Conservation (phyloP, 768 basidiomycete species). For the Phylloporus sp. region DNA sequence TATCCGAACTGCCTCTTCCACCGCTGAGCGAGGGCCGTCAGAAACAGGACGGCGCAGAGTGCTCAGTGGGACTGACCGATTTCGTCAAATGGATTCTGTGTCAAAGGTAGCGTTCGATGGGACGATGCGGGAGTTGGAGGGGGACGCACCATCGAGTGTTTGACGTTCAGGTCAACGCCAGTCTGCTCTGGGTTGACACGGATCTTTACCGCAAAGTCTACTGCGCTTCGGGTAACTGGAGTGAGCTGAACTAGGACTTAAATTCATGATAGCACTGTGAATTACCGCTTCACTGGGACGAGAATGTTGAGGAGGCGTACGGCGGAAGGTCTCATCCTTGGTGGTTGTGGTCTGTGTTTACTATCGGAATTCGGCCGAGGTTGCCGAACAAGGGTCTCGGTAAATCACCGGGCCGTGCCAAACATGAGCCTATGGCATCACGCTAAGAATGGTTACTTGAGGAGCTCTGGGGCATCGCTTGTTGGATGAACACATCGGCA, state of each 20-base stretch:
- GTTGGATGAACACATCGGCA: constrained; percentile 67
- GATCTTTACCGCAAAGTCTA: constrained; percentile 99
- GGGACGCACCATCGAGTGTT: constrained; percentile 91
- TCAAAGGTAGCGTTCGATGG: not conserved
- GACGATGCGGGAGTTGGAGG: not conserved
- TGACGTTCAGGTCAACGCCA: constrained; percentile 94
- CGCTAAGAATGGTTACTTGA: no score
- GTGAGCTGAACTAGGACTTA: not conserved
- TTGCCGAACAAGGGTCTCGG: not conserved
- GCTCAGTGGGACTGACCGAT: constrained; percentile 58
- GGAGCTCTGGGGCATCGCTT: no score
- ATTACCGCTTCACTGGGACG: constrained; percentile 87
- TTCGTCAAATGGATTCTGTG: constrained; percentile 96
- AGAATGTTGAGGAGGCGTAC: constrained; percentile 79
- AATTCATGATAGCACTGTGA: not conserved
- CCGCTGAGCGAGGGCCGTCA: constrained; percentile 48
- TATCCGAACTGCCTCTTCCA: constrained; percentile 96
- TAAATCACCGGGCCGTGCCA: no score
- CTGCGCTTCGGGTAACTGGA: constrained; percentile 48
- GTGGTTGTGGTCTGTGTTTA: constrained; percentile 8
- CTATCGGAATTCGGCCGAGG: constrained; percentile 14
- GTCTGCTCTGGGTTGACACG: constrained; percentile 94
- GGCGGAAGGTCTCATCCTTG: constrained; percentile 70
- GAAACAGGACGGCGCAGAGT: not conserved
- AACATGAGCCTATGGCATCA: no score